Conservation (phyloP, 108 stramenopile genomes). For the Skeletonema marinoi region DNA sequence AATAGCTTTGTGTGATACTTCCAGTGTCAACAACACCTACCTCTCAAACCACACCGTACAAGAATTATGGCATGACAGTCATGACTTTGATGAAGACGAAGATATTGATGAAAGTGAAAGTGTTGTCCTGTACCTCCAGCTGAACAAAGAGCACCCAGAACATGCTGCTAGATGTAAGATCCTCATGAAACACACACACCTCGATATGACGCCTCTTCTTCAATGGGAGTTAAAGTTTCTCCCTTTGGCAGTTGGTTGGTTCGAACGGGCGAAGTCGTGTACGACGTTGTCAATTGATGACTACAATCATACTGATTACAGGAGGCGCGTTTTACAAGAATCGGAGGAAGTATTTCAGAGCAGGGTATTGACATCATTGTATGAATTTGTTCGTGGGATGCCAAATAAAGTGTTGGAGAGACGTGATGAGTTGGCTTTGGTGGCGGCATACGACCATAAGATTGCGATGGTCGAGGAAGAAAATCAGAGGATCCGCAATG, state of each 20-base stretch:
- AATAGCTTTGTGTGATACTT: neutral
- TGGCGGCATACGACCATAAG: too few relatives aligned
- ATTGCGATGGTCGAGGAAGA: too few relatives aligned
- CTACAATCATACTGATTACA: neutral
- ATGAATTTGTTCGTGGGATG: neutral
- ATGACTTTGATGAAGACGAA: neutral
- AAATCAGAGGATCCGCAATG: too few relatives aligned
- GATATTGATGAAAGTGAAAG: too few relatives aligned
- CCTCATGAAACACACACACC: neutral
- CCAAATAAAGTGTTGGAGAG: neutral
- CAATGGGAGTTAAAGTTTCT: neutral
- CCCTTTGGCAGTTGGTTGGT: neutral
- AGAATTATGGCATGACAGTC: too few relatives aligned
- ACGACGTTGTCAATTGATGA: too few relatives aligned
- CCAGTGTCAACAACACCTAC: constrained; percentile 13
- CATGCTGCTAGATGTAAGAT: neutral
- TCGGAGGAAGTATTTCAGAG: neutral
- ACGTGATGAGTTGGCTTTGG: too few relatives aligned
- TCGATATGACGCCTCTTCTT: neutral
- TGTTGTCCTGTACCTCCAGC: neutral
- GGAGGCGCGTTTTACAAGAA: neutral
- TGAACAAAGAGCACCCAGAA: neutral
- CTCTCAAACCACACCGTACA: constrained; percentile 2
- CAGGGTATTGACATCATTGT: neutral
- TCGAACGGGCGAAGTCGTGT: neutral